Evolutionary conservation across 768 basidiomycete genomes (phyloP).

Genomic region (Agrocybe pediades): DNA sequence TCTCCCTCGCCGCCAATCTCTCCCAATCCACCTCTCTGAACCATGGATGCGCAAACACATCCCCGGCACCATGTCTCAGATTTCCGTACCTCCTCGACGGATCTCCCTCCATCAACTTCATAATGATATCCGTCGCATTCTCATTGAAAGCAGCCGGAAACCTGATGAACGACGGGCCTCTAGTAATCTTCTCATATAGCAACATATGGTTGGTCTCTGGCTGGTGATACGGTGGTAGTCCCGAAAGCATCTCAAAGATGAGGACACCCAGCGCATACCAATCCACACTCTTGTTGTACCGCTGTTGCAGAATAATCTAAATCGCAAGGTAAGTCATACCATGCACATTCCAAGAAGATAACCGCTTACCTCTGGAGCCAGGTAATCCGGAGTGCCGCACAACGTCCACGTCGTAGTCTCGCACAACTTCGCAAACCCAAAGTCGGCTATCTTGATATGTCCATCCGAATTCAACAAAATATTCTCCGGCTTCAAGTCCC

Average conservation of each 20-base stretch:
- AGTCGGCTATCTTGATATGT: constrained; percentile 96
- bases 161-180: constrained; percentile 70
- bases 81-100: constrained; percentile 90
- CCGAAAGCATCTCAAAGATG: constrained; percentile 97
- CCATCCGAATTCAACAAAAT: constrained; percentile 92
- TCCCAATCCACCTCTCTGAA: constrained; percentile 94
- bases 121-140: constrained; percentile 85
- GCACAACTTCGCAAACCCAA: constrained; percentile 93
- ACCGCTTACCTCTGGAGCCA: constrained; percentile 84
- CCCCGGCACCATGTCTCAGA: constrained; percentile 81
- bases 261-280: constrained; percentile 99
- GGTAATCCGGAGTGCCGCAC: constrained; percentile 95
- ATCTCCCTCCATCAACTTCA: constrained; percentile 88
- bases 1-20: constrained; percentile 77
- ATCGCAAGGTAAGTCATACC: constrained; percentile 9
- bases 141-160: constrained; percentile 77
- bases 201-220: constrained; percentile 80
- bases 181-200: constrained; percentile 90
- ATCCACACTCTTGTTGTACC: constrained; percentile 96
- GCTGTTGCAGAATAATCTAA: constrained; percentile 75
- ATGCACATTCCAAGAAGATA: neutral
- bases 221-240: constrained; percentile 93
- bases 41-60: constrained; percentile 94
- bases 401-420: constrained; percentile 91
- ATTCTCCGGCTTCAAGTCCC: constrained; percentile 98